Evolutionary conservation across 345 rosid genomes (phyloP).

Genomic region (Gossypium longicalyx): DNA sequence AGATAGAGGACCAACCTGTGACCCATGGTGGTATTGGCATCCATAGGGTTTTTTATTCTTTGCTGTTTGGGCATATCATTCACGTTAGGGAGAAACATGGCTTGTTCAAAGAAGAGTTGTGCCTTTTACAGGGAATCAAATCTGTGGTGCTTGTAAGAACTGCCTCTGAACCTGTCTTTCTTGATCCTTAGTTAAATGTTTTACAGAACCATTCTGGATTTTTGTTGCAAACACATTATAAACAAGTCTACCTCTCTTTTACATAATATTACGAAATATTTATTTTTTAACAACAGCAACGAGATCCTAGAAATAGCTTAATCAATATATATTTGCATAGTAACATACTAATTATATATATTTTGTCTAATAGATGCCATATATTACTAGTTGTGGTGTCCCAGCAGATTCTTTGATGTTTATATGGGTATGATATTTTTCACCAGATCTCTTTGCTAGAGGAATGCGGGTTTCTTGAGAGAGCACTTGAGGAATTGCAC

Average conservation of each 20-base stretch:
- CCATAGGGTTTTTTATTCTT: not conserved
- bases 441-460: conserved; percentile 81
- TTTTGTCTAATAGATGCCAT: not conserved
- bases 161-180: not conserved
- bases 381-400: not conserved
- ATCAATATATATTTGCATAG: not conserved
- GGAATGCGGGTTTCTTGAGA: conserved; percentile 63
- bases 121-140: not conserved
- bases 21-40: not conserved
- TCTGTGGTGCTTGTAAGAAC: not conserved
- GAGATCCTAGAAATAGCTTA: not conserved
- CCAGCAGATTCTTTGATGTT: not conserved
- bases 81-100: not conserved
- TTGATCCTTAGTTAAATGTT: not conserved
- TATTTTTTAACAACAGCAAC: not conserved
- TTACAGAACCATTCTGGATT: not conserved
- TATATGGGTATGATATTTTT: conserved; percentile 8
- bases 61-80: not conserved
- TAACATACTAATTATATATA: not conserved
- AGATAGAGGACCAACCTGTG: not conserved
- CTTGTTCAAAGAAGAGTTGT: not conserved
- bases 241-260: not conserved
- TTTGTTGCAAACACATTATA: not conserved
- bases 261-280: not conserved
- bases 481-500: conserved; percentile 78